These are phyloP conservation scores for Fusarium euwallaceae DNA, from an alignment of 2,329 filamentous ascomycete species.

Conservation along the genomic window DNA sequence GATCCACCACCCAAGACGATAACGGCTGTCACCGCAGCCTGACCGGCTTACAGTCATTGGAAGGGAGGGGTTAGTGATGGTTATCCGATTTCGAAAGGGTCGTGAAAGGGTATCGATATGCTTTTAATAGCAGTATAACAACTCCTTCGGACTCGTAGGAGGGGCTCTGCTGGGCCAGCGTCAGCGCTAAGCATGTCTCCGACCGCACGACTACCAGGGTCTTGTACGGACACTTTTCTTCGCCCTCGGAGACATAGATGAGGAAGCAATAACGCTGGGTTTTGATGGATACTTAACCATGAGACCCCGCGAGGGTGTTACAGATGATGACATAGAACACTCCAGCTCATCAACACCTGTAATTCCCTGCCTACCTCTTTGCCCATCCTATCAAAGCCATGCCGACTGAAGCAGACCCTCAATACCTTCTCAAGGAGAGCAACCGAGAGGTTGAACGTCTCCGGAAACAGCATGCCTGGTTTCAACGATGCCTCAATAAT, in stretches of 20 bases:
- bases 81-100: neutral
- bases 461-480: slow-evolving; percentile 23
- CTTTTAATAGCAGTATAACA: neutral
- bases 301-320: neutral
- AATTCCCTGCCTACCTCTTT: neutral
- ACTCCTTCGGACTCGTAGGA: neutral
- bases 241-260: neutral
- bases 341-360: too few relatives aligned
- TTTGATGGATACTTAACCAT: neutral
- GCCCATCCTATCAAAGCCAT: neutral
- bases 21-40: neutral
- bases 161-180: neutral
- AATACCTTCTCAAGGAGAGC: slow-evolving; percentile 16
- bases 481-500: slow-evolving; percentile 19
- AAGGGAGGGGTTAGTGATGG: neutral
- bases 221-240: neutral
- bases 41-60: neutral
- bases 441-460: slow-evolving; percentile 25
- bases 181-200: slow-evolving; percentile 4
- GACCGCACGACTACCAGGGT: neutral
- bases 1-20: neutral
- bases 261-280: too few relatives aligned
- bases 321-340: neutral
- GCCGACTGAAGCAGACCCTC: neutral
- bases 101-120: neutral